A percentile compares a stretch with the other conserved stretches of the same genome.
These are phyloP conservation scores for Bruguiera parviflora DNA, from an alignment of 345 rosid genomes.

Conservation along the genomic window DNA sequence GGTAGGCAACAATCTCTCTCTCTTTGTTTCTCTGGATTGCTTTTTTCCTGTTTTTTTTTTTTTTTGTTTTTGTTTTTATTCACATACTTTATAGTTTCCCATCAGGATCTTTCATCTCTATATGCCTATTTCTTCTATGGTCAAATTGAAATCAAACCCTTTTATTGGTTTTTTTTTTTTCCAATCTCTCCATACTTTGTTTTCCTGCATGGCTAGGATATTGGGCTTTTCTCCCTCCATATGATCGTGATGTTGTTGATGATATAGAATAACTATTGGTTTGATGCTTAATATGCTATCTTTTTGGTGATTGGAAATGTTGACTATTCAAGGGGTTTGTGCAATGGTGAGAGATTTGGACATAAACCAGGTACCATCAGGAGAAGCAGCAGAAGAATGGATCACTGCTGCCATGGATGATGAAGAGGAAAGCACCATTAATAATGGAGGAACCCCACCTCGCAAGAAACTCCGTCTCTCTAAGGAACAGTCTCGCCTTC, in stretches of 20 bases:
- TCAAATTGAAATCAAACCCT: neutral
- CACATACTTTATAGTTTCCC: neutral
- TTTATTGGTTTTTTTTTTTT: neutral
- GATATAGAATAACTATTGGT: neutral
- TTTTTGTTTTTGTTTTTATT: neutral
- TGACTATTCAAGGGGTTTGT: conserved; percentile 12
- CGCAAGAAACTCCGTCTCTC: conserved; percentile 87
- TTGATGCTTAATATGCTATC: neutral
- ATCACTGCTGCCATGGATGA: conserved; percentile 44
- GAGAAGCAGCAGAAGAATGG: conserved; percentile 42
- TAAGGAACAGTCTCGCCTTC: conserved; percentile 90
- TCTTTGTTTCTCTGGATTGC: neutral
- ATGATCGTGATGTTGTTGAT: neutral
- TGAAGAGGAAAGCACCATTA: conserved; percentile 43
- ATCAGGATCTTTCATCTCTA: neutral
- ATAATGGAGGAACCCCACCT: conserved; percentile 47
- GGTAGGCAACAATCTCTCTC: conserved; percentile 29
- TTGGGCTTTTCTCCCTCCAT: neutral
- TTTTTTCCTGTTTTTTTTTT: neutral
- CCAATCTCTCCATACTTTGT: neutral
- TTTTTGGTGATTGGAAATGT: neutral
- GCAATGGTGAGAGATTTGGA: conserved; percentile 52
- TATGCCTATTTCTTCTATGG: neutral
- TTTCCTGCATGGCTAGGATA: conserved; percentile 12
- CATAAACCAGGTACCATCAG: conserved; percentile 60